Conservation (phyloP, 441 rosid species). For the Populus hybrid region DNA sequence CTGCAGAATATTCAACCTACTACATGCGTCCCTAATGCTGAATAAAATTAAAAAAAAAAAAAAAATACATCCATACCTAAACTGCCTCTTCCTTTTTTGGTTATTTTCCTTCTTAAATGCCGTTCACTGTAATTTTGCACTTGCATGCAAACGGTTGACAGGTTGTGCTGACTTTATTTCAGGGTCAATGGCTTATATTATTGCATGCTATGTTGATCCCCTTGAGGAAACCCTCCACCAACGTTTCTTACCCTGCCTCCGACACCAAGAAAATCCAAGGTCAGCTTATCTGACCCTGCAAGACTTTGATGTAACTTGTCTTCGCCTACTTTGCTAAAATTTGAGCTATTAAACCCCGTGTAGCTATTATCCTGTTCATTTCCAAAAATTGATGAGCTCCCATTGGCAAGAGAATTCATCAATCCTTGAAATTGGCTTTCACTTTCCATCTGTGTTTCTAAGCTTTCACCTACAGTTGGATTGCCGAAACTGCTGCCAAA, state of each 20-base stretch:
- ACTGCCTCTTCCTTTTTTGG: neutral
- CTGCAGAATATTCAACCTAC: neutral
- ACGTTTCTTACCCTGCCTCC: conserved; percentile 36
- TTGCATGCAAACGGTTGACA: conserved; percentile 26
- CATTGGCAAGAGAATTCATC: conserved; percentile 45
- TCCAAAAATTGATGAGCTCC: conserved; percentile 44
- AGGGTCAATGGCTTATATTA: conserved; percentile 22
- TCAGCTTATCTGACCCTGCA: conserved; percentile 48
- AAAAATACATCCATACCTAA: conserved; percentile 15
- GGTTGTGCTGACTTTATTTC: conserved; percentile 30
- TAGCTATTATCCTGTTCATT: conserved; percentile 35
- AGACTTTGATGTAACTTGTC: conserved; percentile 27
- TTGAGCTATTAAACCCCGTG: conserved; percentile 23
- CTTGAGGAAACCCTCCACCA: conserved; percentile 24
- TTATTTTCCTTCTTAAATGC: neutral
- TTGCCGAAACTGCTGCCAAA: conserved; percentile 26
- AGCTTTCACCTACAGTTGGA: conserved; percentile 3
- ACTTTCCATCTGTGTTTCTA: conserved; percentile 25
- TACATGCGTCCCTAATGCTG: neutral
- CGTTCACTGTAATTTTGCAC: conserved; percentile 14
- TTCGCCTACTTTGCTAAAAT: conserved; percentile 19
- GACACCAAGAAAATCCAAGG: conserved; percentile 73
- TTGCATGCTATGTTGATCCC: conserved; percentile 30
- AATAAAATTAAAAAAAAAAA: neutral
- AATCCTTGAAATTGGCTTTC: conserved; percentile 42